Base-by-base conservation (phyloP, 495 filamentous ascomycete genomes). In the Penicillium ucsense region DNA sequence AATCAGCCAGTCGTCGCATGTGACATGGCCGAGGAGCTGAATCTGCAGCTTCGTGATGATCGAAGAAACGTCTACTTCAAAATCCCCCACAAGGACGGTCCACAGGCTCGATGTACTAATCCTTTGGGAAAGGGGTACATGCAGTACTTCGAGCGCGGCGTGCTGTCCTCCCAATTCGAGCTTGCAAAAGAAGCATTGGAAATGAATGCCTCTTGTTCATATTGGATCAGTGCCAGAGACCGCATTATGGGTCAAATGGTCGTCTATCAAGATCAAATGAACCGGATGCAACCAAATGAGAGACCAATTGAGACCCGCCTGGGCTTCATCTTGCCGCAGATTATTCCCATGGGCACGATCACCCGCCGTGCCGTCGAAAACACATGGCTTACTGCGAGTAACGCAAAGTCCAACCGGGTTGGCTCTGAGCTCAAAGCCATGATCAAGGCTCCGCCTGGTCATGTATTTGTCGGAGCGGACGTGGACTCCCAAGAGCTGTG, bases 401-500 rank as follows among this genome's bases (percentile, higher is more conserved):
- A 99, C 60, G 94, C 92, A 4, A 99, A 97, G 60, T 74, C 74
- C 46, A 96, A 97, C 50, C 85, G 94, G 27, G 90, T 99, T 40
- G 92, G 92, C 3, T 97, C 92, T 11, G 92, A 99, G 61, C 74
- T 99, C 10, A 99, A 99, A 61, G 88, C 90, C 32, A 96, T 97
- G 87, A 81, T 99, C 53, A 87, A 82, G 57, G 89, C 94, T 10
- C 92, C 92, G 0, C 81, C 82, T 27, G 92, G 92, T 31, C 89
- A 96, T 53, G 82, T 76, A 44, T 95, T 99, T 64, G 92, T 99
- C 43, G 92, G 92, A 32, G 92, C 94, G 4, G 92, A 99, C 64
- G 92, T 99, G 5, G 92, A 99, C 57, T 96, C 90, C n/a, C 84
- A 99, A 62, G 92, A 99, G 66, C 76, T 99, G 31, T 99, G 92